Evolutionary conservation across 1,284 basidiomycete genomes (phyloP), one percentile per base, ranked within the genome.

Genomic region (Xerocomus amazonicus): DNA sequence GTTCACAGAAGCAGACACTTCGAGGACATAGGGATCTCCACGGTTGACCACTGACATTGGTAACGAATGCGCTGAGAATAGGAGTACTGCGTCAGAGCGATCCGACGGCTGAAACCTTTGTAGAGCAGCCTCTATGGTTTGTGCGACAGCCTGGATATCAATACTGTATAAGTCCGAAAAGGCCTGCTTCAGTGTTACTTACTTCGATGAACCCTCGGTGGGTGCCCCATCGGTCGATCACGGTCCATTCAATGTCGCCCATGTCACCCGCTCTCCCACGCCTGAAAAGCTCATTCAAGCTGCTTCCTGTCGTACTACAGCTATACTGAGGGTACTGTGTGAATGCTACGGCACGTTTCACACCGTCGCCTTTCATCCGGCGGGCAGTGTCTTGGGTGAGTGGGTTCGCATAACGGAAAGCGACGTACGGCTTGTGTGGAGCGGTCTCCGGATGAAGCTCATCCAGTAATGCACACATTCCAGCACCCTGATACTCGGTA

Each of bases 241-340:
- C 91, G 66, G 91, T 97, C 97, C 97, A 99, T 64, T 93, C 80
- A 33, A 99, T 83, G 43, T 82, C 79, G 1, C 77, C 69, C 54
- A 78, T 62, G 54, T 81, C 76, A 45, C 81, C 78, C 39, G 78
- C 65, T 65, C 73, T 83, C 56, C 77, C 79, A 58, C 71, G 73
- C 58, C 84, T 68, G 66, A 85, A 97, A 36, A 99, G 75, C 72
- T 99, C 96, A 66, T 99, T 99, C 62, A 99, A 66, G 66, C 90
- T 94, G 72, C 92, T 96, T 35, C 97, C 97, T 0, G 97, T 99
- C 5, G 97, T 99, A 56, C 90, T 94, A 72, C 97, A 99, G 62
- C 90, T 93, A 73, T 99, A 99, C 70, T 99, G 97, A 1, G 97
- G 97, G 68, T 99, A 99, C 72, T 99, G 97, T 3, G 92, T 93